Percentiles rank a stretch among this genome's conserved stretches.
Evolutionary conservation across 2,329 filamentous ascomycete species (phyloP).

Genomic region (Alternaria rosae): DNA sequence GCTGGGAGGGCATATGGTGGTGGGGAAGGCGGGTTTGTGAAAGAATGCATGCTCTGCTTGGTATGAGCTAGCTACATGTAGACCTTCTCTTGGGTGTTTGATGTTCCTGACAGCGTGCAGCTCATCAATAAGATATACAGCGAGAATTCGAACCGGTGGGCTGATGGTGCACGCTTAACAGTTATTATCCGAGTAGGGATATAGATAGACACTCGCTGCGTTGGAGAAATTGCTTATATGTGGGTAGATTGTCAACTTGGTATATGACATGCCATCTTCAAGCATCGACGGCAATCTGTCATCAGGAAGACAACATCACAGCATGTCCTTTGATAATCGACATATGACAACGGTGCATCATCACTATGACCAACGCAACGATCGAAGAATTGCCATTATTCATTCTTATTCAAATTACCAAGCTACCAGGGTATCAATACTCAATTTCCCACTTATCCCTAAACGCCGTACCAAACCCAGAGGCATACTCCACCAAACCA

Average conservation of each 20-base stretch:
- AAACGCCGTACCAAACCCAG: background rate
- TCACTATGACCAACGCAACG: background rate
- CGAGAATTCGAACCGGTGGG: background rate
- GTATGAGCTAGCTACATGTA: background rate
- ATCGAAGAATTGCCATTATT: background rate
- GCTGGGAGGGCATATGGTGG: background rate
- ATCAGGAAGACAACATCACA: background rate
- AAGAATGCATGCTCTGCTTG: background rate
- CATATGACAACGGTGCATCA: background rate
- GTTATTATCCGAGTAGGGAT: background rate
- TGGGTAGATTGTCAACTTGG: background rate
- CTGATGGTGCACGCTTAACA: background rate
- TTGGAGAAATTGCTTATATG: background rate
- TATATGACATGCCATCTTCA: background rate
- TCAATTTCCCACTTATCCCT: background rate
- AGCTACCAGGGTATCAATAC: constrained; percentile 1
- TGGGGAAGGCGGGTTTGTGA: background rate
- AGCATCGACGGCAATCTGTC: background rate
- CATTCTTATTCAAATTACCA: background rate
- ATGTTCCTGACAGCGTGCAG: background rate
- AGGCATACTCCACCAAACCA: background rate
- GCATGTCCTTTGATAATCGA: background rate
- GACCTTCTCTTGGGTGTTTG: accelerated
- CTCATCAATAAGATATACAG: background rate
- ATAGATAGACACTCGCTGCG: background rate